Base-by-base conservation (phyloP, 345 rosid genomes). In the Linum trigynum region DNA sequence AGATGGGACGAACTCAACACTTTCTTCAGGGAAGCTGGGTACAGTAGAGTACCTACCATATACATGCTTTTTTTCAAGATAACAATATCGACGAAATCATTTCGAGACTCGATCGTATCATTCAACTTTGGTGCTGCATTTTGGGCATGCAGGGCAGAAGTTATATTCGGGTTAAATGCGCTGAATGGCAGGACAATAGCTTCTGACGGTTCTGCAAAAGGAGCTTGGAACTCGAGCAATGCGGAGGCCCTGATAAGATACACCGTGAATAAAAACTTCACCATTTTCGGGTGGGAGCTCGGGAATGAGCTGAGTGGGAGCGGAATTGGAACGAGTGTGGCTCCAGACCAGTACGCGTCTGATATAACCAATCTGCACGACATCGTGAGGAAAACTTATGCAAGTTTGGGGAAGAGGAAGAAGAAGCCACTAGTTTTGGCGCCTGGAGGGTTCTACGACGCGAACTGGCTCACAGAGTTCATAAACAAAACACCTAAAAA, bases 1-100 rank as follows among this genome's bases (percentile, higher is more conserved):
- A 72, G 96, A 39, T 89, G 96, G 96, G 84, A 85, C 35, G 81
- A 85, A 43, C 76, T 89, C 50, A 82, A 82, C 66, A 64, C 45
- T 62, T 87, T 90, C 69, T 84, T 87, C 42, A 55, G 60, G 17
- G 67, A 68, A 65, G 65, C 91, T 5, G 88, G 94, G 91, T 89
- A 23, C 32, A 23, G 32, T 23, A 23, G 32, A 23, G 32, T 23
- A 3, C 8, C 9, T 23, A 3, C 8, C 9, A 11, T 17, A 32
- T 2, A 14, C 23, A 40, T 3, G 7, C 32, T 3, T 10, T 12
- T 39, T 4, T 6, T 23, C n/a, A 16, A 11, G 43, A 48, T 36
- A 5, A 17, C 12, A 12, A 36, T 6, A 5, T 32, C 32, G 36
- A 41, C 11, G 5, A 1, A 36, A 39, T 4, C 10, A 10, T 39